Evolutionary conservation across 106 monocot genomes (phyloP).

Genomic region (Gastrodia elata): DNA sequence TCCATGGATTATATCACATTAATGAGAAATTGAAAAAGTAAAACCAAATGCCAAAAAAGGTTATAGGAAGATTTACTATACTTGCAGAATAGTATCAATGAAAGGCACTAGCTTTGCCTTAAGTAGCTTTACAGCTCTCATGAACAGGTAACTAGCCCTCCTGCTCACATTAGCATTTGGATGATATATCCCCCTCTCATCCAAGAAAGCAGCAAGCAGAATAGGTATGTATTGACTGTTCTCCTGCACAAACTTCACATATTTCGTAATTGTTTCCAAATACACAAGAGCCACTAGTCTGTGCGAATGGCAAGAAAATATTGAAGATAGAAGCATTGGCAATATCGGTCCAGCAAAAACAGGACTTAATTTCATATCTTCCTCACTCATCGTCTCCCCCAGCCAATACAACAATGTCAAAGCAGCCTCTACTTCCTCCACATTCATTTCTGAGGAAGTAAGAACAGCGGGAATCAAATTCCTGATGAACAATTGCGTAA

Average conservation of each 20-base stretch:
- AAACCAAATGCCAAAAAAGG: too few relatives aligned
- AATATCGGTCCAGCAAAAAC: constrained; percentile 58
- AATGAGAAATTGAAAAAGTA: too few relatives aligned
- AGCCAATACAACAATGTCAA: constrained; percentile 64
- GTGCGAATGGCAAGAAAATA: constrained; percentile 75
- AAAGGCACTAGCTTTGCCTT: constrained; percentile 79
- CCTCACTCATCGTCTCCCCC: constrained; percentile 64
- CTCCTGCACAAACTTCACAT: constrained; percentile 87
- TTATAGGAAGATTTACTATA: too few relatives aligned
- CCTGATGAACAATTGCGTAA: constrained; percentile 55
- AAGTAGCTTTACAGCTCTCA: constrained; percentile 80
- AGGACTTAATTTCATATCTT: constrained; percentile 49
- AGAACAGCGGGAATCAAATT: constrained; percentile 36
- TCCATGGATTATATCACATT: too few relatives aligned
- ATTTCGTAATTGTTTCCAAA: constrained; percentile 74
- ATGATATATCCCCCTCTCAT: constrained; percentile 84
- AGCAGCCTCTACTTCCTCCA: constrained; percentile 76
- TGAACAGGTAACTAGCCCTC: constrained; percentile 80
- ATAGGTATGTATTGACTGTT: constrained; percentile 66
- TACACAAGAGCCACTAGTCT: constrained; percentile 82
- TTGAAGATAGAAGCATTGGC: constrained; percentile 59
- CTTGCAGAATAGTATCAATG: constrained; percentile 54
- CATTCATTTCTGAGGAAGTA: constrained; percentile 40
- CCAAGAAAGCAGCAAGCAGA: constrained; percentile 65
- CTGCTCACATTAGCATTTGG: constrained; percentile 58